Evolutionary conservation across 176 grass and related monocot genomes (phyloP).

Genomic region (Ensete glaucum): DNA sequence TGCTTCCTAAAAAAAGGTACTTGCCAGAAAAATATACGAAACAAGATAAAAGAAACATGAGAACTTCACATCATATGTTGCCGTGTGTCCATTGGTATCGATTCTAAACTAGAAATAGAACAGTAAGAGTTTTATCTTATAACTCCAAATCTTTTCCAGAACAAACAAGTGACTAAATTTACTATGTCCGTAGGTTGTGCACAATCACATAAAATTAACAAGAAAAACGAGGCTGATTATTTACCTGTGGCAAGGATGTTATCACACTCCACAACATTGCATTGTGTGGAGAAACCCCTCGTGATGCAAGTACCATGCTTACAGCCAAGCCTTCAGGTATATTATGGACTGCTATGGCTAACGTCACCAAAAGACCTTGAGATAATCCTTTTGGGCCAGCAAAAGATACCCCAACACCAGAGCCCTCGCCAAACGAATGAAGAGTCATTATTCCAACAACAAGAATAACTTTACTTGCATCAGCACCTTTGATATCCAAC

Average conservation of each 20-base stretch:
- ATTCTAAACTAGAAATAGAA: too few species aligned
- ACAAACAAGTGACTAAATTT: too few species aligned
- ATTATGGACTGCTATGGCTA: conserved; percentile 97
- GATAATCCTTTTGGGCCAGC: conserved; percentile 85
- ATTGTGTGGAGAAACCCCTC: conserved; percentile 77
- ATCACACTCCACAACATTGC: conserved; percentile 99
- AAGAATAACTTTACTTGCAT: conserved; percentile 99
- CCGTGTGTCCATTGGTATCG: too few species aligned
- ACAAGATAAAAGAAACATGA: too few species aligned
- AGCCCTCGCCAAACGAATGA: conserved; percentile 97
- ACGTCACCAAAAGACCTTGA: conserved; percentile 84
- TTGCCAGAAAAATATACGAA: too few species aligned
- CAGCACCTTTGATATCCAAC: conserved; percentile 96
- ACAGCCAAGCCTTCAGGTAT: conserved; percentile 99
- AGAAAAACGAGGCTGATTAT: conserved; percentile 3
- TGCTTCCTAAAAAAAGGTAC: background rate
- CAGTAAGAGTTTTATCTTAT: too few species aligned
- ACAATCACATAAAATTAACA: background rate
- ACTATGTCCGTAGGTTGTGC: background rate
- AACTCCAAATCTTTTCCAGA: too few species aligned
- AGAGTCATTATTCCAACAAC: conserved; percentile 99
- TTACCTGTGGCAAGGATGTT: conserved; percentile 93
- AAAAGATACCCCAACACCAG: conserved; percentile 96
- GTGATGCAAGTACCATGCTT: conserved; percentile 88
- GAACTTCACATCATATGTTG: too few species aligned